phyloP scores from a whole-genome alignment of 2,329 filamentous ascomycete species.

The Alternaria gaisen region DNA sequence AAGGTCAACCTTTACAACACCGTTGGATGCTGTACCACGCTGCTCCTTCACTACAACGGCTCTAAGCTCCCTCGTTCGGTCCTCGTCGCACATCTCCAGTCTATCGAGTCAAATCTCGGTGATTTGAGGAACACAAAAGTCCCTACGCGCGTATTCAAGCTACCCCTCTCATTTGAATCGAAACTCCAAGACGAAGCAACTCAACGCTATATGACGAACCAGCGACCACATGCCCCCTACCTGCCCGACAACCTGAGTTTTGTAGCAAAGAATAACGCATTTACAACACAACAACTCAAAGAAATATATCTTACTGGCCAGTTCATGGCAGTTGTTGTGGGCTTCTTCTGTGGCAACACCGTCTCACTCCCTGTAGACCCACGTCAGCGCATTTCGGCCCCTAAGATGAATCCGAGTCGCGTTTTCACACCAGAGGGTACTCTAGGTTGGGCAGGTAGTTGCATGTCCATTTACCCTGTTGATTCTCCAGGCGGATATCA shows the following conservation, averaged over 20 bases:
- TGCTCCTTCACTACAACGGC: constrained; percentile 56
- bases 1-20: constrained; percentile 59
- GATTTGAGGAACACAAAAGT: constrained; percentile 54
- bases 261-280: constrained; percentile 63
- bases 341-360: constrained; percentile 65
- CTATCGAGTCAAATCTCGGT: constrained; percentile 54
- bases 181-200: constrained; percentile 61
- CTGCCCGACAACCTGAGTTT: constrained; percentile 70
- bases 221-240: constrained; percentile 68
- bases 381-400: constrained; percentile 62
- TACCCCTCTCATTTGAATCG: constrained; percentile 56
- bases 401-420: constrained; percentile 66
- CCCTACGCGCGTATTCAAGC: constrained; percentile 54
- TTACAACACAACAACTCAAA: constrained; percentile 59
- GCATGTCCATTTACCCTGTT: constrained; percentile 64
- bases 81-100: constrained; percentile 51
- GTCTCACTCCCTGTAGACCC: constrained; percentile 64
- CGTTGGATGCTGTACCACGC: constrained; percentile 60
- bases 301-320: constrained; percentile 61
- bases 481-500: constrained; percentile 67
- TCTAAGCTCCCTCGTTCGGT: constrained; percentile 45
- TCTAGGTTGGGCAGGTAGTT: constrained; percentile 64
- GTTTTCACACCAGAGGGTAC: constrained; percentile 66
- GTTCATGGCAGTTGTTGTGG: constrained; percentile 63
- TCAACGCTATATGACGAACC: constrained; percentile 68